phyloP scores from a whole-genome alignment of 306 rosid species.

The Trichosanthes cucumerina region DNA sequence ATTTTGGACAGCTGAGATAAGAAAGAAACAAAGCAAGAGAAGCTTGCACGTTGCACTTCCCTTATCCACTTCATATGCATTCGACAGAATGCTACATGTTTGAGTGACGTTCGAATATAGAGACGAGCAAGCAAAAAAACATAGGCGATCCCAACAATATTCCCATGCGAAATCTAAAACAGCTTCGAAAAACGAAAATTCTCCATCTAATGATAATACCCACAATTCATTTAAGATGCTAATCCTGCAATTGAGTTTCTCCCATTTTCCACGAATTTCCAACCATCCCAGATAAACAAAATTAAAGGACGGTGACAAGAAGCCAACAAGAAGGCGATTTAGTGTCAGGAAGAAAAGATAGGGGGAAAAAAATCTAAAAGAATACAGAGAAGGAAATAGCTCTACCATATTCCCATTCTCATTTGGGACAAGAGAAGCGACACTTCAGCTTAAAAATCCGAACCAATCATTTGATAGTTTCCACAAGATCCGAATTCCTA shows the following conservation, averaged over 20 bases:
- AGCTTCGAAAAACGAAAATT: not conserved
- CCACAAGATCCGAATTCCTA: not conserved
- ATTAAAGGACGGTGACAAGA: not conserved
- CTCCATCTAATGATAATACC: not conserved
- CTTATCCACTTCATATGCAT: not conserved
- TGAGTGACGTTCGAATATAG: not conserved
- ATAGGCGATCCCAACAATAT: not conserved
- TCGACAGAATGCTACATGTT: not conserved
- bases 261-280: not conserved
- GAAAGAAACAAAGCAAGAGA: slow-evolving; percentile 3
- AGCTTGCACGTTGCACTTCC: not conserved
- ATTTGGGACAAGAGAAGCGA: not conserved
- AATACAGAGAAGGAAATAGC: not conserved
- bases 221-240: not conserved
- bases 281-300: not conserved
- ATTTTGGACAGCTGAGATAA: not conserved
- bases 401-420: not conserved
- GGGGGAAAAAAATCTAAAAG: not conserved
- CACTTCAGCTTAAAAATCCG: not conserved
- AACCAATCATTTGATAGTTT: not conserved
- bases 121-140: not conserved
- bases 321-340: not conserved
- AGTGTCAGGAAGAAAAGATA: not conserved
- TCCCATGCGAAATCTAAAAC: not conserved
- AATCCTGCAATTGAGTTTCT: not conserved